Conservation (phyloP, 306 rosid species). For the Carpinus viminea region DNA sequence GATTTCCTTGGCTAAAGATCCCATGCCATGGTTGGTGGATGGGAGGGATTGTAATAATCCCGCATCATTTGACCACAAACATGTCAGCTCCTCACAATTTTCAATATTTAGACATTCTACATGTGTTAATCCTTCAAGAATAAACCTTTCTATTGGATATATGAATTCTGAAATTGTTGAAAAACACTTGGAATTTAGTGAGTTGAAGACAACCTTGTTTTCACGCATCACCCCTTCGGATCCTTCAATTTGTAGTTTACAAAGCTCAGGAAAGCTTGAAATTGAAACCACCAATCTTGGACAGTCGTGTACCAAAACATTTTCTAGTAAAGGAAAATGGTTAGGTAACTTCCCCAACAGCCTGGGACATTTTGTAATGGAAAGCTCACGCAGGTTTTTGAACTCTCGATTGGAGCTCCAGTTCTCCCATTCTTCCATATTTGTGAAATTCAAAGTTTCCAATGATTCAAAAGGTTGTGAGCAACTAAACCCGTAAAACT, state of each 20-base stretch:
- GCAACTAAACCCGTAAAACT: constrained; percentile 4
- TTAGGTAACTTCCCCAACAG: not conserved
- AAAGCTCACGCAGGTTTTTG: not conserved
- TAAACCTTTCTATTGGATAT: not conserved
- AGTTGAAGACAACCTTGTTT: not conserved
- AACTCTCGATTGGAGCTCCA: not conserved
- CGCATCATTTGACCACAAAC: not conserved
- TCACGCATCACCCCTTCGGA: not conserved
- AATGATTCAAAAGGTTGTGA: not conserved
- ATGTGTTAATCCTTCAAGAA: not conserved
- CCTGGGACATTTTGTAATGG: not conserved
- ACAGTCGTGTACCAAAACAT: not conserved
- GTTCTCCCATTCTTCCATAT: not conserved
- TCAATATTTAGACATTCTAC: not conserved
- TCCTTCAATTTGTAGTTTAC: not conserved
- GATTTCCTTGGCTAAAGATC: constrained; percentile 6
- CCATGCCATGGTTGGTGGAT: not conserved
- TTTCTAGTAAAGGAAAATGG: not conserved
- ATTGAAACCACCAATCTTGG: not conserved
- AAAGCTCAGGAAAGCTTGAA: not conserved
- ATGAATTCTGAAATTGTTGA: not conserved
- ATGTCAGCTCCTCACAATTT: not conserved
- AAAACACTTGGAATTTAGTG: not conserved
- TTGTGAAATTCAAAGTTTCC: not conserved
- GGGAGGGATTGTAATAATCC: not conserved